These are phyloP conservation scores for Begonia peltatifolia DNA, from an alignment of 306 rosid genomes.

Conservation along the genomic window DNA sequence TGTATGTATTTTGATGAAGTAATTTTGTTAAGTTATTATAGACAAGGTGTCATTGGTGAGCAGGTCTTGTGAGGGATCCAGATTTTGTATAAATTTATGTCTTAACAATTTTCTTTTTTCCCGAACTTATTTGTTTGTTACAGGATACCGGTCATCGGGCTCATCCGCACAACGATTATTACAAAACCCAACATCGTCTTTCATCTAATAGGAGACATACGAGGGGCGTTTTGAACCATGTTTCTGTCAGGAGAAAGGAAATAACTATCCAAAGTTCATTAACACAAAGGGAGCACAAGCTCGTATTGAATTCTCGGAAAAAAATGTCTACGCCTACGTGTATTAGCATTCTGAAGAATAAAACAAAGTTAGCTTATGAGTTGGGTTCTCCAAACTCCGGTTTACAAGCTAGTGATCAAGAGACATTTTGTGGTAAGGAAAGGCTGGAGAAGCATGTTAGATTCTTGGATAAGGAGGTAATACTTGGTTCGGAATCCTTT, in stretches of 20 bases:
- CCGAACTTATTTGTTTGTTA: too few species aligned
- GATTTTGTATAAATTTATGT: too few species aligned
- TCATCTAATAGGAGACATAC: too few species aligned
- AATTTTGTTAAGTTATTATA: too few species aligned
- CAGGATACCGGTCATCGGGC: too few species aligned
- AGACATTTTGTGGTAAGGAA: slow-evolving; percentile 16
- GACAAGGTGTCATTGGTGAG: too few species aligned
- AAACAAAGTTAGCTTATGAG: slow-evolving; percentile 21
- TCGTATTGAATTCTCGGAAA: background rate
- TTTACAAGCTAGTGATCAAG: slow-evolving; percentile 23
- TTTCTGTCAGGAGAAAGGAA: slow-evolving; percentile 28
- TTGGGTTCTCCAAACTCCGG: slow-evolving; percentile 18
- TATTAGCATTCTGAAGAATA: slow-evolving; percentile 40
- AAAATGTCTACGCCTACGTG: slow-evolving; percentile 10
- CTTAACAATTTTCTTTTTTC: too few species aligned
- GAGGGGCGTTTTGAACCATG: slow-evolving; percentile 10
- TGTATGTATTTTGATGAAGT: too few species aligned
- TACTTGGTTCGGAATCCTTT: slow-evolving; percentile 33
- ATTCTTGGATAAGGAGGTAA: slow-evolving; percentile 32
- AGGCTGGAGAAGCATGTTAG: slow-evolving; percentile 32
- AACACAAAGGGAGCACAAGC: slow-evolving; percentile 24
- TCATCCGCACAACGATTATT: too few species aligned
- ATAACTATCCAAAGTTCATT: slow-evolving; percentile 22
- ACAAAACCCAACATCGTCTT: too few species aligned
- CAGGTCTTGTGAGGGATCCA: too few species aligned